Conservation (phyloP, 345 rosid genomes). For the Salix exigua region DNA sequence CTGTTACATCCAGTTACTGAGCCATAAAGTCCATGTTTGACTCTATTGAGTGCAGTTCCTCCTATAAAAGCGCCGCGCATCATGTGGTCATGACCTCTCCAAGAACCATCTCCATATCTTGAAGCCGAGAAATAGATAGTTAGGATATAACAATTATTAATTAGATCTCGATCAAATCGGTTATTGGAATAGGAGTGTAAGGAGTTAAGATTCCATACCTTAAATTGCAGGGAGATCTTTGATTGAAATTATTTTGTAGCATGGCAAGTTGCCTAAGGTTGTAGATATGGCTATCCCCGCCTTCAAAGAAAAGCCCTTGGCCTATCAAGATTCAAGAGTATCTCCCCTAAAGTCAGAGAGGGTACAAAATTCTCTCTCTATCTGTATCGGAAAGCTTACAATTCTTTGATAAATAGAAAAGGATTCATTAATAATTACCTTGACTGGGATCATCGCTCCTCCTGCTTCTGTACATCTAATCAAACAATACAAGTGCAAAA, state of each 20-base stretch:
- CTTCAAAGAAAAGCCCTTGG: constrained; percentile 45
- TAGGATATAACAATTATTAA: neutral
- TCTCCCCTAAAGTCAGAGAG: constrained; percentile 6
- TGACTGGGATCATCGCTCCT: constrained; percentile 22
- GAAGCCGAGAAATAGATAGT: neutral
- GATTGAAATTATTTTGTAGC: constrained; percentile 51
- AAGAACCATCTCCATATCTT: constrained; percentile 47
- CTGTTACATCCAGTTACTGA: constrained; percentile 28
- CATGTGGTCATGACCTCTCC: constrained; percentile 37
- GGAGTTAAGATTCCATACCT: constrained; percentile 3
- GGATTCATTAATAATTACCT: constrained; percentile 2
- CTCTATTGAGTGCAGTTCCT: constrained; percentile 16
- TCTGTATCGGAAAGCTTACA: neutral
- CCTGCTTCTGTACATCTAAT: constrained; percentile 47
- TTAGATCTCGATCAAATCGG: neutral
- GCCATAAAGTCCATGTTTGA: constrained; percentile 31
- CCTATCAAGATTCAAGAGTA: constrained; percentile 30
- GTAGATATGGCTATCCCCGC: constrained; percentile 45
- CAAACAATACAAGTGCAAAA: neutral
- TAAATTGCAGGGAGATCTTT: constrained; percentile 39
- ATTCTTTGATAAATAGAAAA: neutral
- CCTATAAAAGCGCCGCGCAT: constrained; percentile 22
- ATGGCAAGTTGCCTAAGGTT: constrained; percentile 61
- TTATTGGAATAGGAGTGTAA: neutral
- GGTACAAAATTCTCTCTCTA: neutral